These are phyloP conservation scores for Dictyostelium intermedium DNA, from an alignment of 78 protist species.

Conservation along the genomic window DNA sequence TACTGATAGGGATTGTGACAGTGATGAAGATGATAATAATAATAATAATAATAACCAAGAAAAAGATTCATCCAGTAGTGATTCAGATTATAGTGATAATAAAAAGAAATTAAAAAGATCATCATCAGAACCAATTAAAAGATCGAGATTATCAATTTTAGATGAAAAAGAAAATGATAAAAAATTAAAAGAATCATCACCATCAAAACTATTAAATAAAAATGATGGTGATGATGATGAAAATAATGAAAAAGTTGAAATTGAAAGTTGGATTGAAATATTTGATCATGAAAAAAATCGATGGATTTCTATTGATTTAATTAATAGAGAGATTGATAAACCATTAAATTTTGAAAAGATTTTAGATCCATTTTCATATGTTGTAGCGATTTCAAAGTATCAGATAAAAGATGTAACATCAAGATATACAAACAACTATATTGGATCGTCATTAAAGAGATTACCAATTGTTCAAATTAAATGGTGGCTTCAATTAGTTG, in stretches of 20 bases:
- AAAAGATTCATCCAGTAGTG: background rate
- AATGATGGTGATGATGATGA: too few species aligned
- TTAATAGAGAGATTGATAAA: background rate
- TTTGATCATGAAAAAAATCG: background rate
- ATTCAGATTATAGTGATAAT: background rate
- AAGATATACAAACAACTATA: constrained; percentile 48
- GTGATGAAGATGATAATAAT: background rate
- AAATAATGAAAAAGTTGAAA: background rate
- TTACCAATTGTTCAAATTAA: constrained; percentile 5
- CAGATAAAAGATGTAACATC: constrained; percentile 54
- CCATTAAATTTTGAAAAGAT: constrained; percentile 5
- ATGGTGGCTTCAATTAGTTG: constrained; percentile 26
- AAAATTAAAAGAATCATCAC: background rate
- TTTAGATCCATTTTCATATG: constrained; percentile 48
- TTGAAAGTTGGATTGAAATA: constrained; percentile 46
- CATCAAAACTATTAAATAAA: background rate
- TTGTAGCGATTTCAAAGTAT: background rate
- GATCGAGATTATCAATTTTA: background rate
- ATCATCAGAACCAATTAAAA: background rate
- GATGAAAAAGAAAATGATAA: background rate
- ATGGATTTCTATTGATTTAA: constrained; percentile 40
- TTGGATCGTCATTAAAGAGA: constrained; percentile 26
- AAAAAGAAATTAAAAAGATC: constrained; percentile 1
- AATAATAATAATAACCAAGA: background rate
- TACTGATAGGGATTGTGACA: background rate